These are phyloP conservation scores for Hawksworthiomyces lignivorus DNA, from an alignment of 2,329 filamentous ascomycete genomes.

Conservation along the genomic window DNA sequence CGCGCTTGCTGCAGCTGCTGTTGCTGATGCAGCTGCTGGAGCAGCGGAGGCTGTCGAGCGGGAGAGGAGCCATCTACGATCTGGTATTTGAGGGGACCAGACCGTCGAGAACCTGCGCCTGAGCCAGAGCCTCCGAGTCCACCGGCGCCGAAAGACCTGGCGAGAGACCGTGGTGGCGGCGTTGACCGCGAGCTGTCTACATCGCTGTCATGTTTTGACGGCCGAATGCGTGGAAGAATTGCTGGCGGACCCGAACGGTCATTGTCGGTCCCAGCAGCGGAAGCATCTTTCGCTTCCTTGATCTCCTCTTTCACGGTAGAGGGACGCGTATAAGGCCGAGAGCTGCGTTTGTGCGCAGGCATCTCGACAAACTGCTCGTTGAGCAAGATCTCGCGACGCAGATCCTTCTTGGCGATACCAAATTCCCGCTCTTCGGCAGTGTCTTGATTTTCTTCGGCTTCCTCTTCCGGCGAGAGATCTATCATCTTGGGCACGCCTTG, in stretches of 20 bases:
- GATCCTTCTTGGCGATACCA: conserved; percentile 64
- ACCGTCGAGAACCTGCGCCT: conserved; percentile 33
- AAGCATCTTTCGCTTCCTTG: conserved; percentile 16
- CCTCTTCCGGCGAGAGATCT: conserved; percentile 57
- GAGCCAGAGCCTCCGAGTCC: conserved; percentile 37
- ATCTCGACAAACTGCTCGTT: conserved; percentile 62
- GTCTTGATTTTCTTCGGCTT: conserved; percentile 65
- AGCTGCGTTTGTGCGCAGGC: conserved; percentile 50
- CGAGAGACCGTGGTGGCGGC: conserved; percentile 37
- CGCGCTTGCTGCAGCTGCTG: conserved; percentile 19
- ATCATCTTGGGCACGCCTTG: conserved; percentile 63
- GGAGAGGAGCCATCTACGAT: conserved; percentile 56
- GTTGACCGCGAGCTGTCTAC: conserved; percentile 46
- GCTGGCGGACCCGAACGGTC: conserved; percentile 43
- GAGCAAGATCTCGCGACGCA: conserved; percentile 66
- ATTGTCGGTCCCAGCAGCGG: conserved; percentile 31
- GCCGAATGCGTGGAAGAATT: conserved; percentile 53
- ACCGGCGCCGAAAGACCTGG: conserved; percentile 27
- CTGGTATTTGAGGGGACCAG: conserved; percentile 50
- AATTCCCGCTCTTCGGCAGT: conserved; percentile 61
- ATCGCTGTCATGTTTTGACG: conserved; percentile 54
- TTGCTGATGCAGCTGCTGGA: conserved; percentile 16
- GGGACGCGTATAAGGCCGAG: conserved; percentile 25
- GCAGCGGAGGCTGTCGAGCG: conserved; percentile 31
- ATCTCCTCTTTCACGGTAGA: conserved; percentile 5